Percentiles rank a stretch among this genome's conserved stretches.
phyloP scores from a whole-genome alignment of 75 land plant species.

The Gnetum montanum region DNA sequence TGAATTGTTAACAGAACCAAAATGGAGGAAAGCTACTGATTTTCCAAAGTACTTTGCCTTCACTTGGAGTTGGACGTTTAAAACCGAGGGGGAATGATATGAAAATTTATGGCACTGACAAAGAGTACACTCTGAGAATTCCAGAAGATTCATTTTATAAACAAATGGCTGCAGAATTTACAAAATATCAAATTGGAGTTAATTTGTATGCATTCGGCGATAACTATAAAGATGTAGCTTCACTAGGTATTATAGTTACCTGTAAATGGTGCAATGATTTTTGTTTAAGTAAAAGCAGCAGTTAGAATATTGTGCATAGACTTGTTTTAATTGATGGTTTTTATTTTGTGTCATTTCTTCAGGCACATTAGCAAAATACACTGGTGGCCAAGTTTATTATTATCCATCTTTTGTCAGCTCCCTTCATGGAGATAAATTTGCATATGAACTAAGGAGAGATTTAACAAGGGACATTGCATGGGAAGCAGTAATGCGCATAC shows the following conservation, averaged over 20 bases:
- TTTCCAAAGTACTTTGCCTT: slow-evolving; percentile 36
- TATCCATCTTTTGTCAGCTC: slow-evolving; percentile 29
- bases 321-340: background rate
- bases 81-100: slow-evolving; percentile 34
- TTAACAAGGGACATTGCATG: slow-evolving; percentile 40
- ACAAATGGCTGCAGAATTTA: slow-evolving; percentile 39
- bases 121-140: slow-evolving; percentile 19
- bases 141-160: slow-evolving; percentile 39
- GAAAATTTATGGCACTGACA: slow-evolving; percentile 30
- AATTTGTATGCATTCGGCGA: slow-evolving; percentile 36
- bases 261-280: too few relatives aligned
- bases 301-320: background rate
- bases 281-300: too few relatives aligned
- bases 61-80: slow-evolving; percentile 30
- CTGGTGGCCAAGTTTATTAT: slow-evolving; percentile 34
- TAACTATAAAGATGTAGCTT: slow-evolving; percentile 23
- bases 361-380: slow-evolving; percentile 38
- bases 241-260: slow-evolving; percentile 20
- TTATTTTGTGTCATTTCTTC: background rate
- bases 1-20: slow-evolving; percentile 17
- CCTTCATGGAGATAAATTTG: slow-evolving; percentile 25
- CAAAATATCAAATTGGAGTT: slow-evolving; percentile 35
- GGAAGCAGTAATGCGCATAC: slow-evolving; percentile 40
- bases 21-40: slow-evolving; percentile 39
- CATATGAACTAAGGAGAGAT: slow-evolving; percentile 30